Evolutionary conservation across 768 basidiomycete species (phyloP).

Genomic region (Boletus edulis): DNA sequence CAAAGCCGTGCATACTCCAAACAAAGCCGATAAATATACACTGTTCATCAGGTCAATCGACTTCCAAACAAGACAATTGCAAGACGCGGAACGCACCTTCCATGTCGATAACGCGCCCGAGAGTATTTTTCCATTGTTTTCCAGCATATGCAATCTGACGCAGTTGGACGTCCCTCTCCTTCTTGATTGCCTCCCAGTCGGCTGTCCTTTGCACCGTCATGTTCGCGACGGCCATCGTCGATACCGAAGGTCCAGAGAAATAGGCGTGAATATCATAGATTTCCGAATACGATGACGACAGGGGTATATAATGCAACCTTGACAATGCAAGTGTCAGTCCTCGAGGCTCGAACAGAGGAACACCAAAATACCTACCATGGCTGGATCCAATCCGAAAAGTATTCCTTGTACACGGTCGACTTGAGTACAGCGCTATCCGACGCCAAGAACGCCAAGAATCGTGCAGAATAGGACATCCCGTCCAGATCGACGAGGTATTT

Average conservation of each 20-base stretch:
- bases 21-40: slow-evolving; percentile 83
- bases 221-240: slow-evolving; percentile 54
- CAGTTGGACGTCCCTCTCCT: slow-evolving; percentile 70
- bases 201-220: slow-evolving; percentile 38
- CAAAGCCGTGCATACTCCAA: slow-evolving; percentile 86
- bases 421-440: slow-evolving; percentile 91
- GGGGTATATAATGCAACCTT: slow-evolving; percentile 94
- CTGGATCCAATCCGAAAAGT: slow-evolving; percentile 87
- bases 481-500: slow-evolving; percentile 93
- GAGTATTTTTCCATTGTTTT: slow-evolving; percentile 84
- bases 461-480: slow-evolving; percentile 94
- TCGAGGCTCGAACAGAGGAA: background rate
- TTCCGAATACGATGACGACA: slow-evolving; percentile 84
- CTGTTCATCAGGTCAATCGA: slow-evolving; percentile 35
- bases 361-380: slow-evolving; percentile 59
- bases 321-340: background rate
- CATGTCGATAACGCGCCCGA: slow-evolving; percentile 86
- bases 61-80: background rate
- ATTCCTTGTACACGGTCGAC: slow-evolving; percentile 89
- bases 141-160: slow-evolving; percentile 87
- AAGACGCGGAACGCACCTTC: slow-evolving; percentile 59
- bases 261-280: slow-evolving; percentile 93
- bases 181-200: slow-evolving; percentile 31
- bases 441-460: slow-evolving; percentile 81
- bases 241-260: slow-evolving; percentile 80